Percentiles rank a stretch among this genome's conserved stretches.
phyloP scores from a whole-genome alignment of 495 filamentous ascomycete species.

The Podospora australis region DNA sequence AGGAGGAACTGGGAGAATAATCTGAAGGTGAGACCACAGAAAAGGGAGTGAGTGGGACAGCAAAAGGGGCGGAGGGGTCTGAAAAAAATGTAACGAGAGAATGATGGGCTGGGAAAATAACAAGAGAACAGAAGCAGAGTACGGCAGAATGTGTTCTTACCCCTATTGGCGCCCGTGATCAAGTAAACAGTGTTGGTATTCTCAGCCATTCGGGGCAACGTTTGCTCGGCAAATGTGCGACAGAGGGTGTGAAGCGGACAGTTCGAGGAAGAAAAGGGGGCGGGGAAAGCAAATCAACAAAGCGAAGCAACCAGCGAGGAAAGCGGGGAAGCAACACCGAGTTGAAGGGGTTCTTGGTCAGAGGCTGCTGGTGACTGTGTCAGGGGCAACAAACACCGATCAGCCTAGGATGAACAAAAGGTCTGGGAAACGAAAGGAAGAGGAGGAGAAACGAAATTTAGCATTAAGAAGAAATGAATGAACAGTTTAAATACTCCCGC shows the following conservation, averaged over 20 bases:
- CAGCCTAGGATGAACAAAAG: not conserved
- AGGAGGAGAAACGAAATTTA: not conserved
- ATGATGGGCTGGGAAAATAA: not conserved
- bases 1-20: not conserved
- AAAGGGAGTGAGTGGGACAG: not conserved
- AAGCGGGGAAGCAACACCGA: not conserved
- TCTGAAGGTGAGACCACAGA: not conserved
- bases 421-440: not conserved
- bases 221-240: not conserved
- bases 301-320: not conserved
- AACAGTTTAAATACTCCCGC: constrained; percentile 5
- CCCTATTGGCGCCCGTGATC: constrained; percentile 38
- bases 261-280: not conserved
- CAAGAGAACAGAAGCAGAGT: not conserved
- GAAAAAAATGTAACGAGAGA: not conserved
- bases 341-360: too few relatives aligned
- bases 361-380: too few relatives aligned
- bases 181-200: constrained; percentile 26
- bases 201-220: constrained; percentile 5
- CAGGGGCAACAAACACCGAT: not conserved
- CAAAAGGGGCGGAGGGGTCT: not conserved
- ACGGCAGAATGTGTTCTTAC: constrained; percentile 11
- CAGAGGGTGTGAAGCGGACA: not conserved
- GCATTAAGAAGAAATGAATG: not conserved
- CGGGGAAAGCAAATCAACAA: too few relatives aligned